phyloP scores from a whole-genome alignment of 139 green algal genomes.

The Nannochloris sp. region DNA sequence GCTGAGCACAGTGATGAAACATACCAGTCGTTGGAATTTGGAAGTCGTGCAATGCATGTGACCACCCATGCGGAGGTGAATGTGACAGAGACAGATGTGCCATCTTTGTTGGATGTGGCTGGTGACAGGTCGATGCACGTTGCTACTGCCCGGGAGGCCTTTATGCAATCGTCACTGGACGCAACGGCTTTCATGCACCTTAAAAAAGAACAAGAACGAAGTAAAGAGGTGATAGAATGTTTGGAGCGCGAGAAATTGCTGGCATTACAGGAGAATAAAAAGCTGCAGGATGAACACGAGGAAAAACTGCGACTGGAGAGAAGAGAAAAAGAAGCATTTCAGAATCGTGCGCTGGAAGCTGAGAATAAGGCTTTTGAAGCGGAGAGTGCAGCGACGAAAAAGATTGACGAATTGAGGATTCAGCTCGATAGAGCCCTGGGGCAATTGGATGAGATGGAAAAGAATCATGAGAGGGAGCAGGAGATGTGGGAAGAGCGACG shows the following conservation, averaged over 20 bases:
- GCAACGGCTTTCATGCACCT: conserved; percentile 21
- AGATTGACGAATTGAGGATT: neutral
- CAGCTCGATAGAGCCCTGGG: neutral
- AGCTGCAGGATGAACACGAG: conserved; percentile 13
- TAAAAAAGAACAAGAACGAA: conserved; percentile 17
- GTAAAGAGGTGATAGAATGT: conserved; percentile 16
- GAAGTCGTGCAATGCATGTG: conserved; percentile 63
- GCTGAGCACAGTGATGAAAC: conserved; percentile 64
- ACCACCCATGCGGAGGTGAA: conserved; percentile 63
- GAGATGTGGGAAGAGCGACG: neutral
- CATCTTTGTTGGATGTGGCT: neutral
- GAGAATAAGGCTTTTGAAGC: neutral
- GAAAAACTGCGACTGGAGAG: neutral
- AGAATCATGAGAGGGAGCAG: neutral
- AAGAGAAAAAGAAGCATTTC: neutral
- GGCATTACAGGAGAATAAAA: neutral
- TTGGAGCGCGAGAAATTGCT: conserved; percentile 1
- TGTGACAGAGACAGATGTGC: conserved; percentile 9
- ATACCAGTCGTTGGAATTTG: conserved; percentile 72
- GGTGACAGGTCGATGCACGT: neutral
- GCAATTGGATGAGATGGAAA: neutral
- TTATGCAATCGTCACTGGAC: conserved; percentile 29
- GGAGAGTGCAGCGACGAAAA: neutral
- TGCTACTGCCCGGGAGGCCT: conserved; percentile 32
- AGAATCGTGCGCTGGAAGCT: neutral